These are phyloP conservation scores for Xanthoceras sorbifolium DNA, from an alignment of 345 rosid species.

Conservation along the genomic window DNA sequence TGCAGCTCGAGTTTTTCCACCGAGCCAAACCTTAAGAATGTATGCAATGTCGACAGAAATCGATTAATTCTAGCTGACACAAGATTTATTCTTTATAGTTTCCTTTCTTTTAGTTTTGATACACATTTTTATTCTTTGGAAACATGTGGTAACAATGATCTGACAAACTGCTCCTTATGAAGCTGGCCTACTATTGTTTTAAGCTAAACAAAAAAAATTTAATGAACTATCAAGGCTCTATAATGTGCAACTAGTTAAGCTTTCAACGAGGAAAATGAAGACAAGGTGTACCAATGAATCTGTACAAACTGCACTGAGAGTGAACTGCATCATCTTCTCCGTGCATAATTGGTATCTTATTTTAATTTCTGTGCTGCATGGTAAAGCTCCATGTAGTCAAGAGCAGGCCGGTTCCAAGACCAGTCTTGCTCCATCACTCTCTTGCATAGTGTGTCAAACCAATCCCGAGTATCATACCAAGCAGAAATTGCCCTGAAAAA, in stretches of 20 bases:
- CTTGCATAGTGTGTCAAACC: conserved; percentile 72
- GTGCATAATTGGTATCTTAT: not conserved
- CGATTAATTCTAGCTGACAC: no score
- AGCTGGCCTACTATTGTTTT: no score
- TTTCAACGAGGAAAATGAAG: not conserved
- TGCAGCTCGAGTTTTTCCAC: no score
- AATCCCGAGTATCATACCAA: conserved; percentile 73
- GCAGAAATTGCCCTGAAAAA: conserved; percentile 76
- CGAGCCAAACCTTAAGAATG: no score
- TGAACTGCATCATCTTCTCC: conserved; percentile 9
- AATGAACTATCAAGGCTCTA: no score
- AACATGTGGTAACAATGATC: no score
- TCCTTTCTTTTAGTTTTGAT: no score
- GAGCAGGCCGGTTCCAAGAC: conserved; percentile 99
- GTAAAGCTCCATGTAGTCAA: conserved; percentile 93
- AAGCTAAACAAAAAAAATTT: no score
- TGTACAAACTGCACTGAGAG: conserved; percentile 31
- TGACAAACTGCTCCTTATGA: no score
- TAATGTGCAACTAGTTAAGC: not conserved
- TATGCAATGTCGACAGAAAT: no score
- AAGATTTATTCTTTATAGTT: no score
- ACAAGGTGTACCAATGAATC: conserved; percentile 16
- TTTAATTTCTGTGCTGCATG: conserved; percentile 71
- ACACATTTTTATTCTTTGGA: no score
- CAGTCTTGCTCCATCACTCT: conserved; percentile 98